Conservation (phyloP, 768 basidiomycete species). For the Suillus occidentalis region DNA sequence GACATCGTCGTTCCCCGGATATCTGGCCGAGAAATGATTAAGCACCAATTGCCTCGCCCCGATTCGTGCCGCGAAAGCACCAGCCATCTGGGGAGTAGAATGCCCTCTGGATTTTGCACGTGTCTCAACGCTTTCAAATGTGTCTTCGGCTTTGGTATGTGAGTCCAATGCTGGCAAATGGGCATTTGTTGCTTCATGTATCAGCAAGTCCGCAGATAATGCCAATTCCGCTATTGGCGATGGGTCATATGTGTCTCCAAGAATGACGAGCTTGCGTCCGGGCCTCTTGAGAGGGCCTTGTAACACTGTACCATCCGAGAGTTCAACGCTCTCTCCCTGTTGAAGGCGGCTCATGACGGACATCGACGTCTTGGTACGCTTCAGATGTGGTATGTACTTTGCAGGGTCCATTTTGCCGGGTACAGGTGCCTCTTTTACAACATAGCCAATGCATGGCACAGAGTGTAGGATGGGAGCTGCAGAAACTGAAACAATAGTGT, state of each 20-base stretch:
- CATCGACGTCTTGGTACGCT: conserved; percentile 69
- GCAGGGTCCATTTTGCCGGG: conserved; percentile 76
- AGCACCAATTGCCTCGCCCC: conserved; percentile 63
- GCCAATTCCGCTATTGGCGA: conserved; percentile 64
- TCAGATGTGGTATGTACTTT: conserved; percentile 65
- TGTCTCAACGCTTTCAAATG: conserved; percentile 57
- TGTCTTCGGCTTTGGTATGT: conserved; percentile 59
- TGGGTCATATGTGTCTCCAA: conserved; percentile 86
- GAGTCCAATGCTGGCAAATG: conserved; percentile 67
- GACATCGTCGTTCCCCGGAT: conserved; percentile 62
- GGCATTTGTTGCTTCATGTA: conserved; percentile 92
- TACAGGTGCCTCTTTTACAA: conserved; percentile 66
- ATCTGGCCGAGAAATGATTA: conserved; percentile 86
- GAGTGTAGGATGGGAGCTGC: conserved; percentile 81
- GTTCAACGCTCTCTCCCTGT: conserved; percentile 57
- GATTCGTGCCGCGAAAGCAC: conserved; percentile 68
- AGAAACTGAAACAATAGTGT: conserved; percentile 58
- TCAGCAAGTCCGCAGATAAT: conserved; percentile 64
- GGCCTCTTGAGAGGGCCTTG: conserved; percentile 62
- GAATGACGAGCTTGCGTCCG: conserved; percentile 76
- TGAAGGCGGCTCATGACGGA: conserved; percentile 66
- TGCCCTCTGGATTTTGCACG: conserved; percentile 79
- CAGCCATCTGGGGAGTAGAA: conserved; percentile 92
- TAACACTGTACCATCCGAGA: conserved; percentile 73
- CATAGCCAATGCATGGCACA: conserved; percentile 79